Evolutionary conservation across 2,329 filamentous ascomycete genomes (phyloP).

Genomic region (Bipolaris bicolor): DNA sequence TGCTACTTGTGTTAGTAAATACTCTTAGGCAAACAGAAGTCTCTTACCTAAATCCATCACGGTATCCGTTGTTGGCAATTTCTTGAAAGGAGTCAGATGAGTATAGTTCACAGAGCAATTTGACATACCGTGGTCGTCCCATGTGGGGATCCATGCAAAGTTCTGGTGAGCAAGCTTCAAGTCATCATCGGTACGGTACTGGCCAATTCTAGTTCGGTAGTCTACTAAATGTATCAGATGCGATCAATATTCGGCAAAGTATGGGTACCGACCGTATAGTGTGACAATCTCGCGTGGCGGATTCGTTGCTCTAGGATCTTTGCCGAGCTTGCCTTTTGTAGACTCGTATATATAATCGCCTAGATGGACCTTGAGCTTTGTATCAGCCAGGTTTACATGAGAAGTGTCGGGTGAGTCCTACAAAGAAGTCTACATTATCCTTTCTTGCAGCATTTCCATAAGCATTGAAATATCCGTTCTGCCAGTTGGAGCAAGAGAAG

Average conservation of each 20-base stretch:
- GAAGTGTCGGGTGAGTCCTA: background rate
- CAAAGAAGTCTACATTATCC: slow-evolving; percentile 64
- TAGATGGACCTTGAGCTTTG: slow-evolving; percentile 46
- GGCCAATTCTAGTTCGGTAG: slow-evolving; percentile 51
- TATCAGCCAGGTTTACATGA: background rate
- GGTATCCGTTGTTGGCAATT: slow-evolving; percentile 51
- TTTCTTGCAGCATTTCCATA: slow-evolving; percentile 52
- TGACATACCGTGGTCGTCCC: slow-evolving; percentile 49
- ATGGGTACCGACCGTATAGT: slow-evolving; percentile 40
- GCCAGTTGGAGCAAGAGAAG: slow-evolving; percentile 68
- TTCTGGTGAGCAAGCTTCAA: slow-evolving; percentile 49
- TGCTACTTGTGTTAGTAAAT: slow-evolving; percentile 12
- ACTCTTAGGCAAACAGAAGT: too few relatives aligned
- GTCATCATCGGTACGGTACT: slow-evolving; percentile 51
- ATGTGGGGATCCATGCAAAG: slow-evolving; percentile 54
- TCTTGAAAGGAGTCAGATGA: slow-evolving; percentile 35
- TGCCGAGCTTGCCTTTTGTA: slow-evolving; percentile 35
- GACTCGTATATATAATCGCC: slow-evolving; percentile 55
- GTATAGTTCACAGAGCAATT: background rate
- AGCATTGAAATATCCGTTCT: slow-evolving; percentile 57
- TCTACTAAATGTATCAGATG: slow-evolving; percentile 27
- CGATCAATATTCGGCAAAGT: background rate
- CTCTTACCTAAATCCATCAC: slow-evolving; percentile 43
- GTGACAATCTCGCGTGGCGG: slow-evolving; percentile 49
- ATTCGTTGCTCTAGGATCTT: slow-evolving; percentile 29